These are phyloP conservation scores for Talaromyces verruculosus DNA, from an alignment of 2,329 filamentous ascomycete species.

Conservation along the genomic window DNA sequence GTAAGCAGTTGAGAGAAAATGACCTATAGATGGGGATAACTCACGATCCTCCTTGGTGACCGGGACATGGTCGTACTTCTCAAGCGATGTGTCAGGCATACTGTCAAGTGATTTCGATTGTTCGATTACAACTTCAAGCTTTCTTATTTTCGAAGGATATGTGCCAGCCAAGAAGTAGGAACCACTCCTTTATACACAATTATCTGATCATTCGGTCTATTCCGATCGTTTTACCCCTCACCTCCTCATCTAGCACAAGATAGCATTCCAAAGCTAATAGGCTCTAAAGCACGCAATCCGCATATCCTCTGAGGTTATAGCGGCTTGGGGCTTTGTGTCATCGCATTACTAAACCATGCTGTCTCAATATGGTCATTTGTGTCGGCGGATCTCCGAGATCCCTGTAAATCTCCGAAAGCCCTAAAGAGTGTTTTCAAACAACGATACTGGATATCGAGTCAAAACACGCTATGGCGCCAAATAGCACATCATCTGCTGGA, in stretches of 20 bases:
- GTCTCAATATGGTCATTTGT: background rate
- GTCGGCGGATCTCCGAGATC: background rate
- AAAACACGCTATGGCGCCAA: background rate
- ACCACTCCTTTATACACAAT: background rate
- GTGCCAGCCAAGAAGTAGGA: background rate
- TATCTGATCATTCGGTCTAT: background rate
- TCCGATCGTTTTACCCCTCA: background rate
- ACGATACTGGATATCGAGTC: background rate
- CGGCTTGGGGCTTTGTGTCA: background rate
- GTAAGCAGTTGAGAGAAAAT: too few relatives aligned
- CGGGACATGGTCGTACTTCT: constrained; percentile 48
- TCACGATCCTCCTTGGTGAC: constrained; percentile 47
- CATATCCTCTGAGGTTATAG: background rate
- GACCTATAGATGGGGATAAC: constrained; percentile 1
- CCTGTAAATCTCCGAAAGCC: background rate
- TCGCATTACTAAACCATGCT: background rate
- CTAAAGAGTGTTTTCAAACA: background rate
- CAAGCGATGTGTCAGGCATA: constrained; percentile 35
- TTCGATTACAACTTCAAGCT: background rate
- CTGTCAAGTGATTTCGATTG: constrained; percentile 7
- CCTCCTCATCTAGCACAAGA: background rate
- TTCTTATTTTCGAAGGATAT: background rate
- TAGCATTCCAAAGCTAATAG: background rate
- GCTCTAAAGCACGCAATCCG: background rate
- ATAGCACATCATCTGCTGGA: background rate